Evolutionary conservation across 495 filamentous ascomycete genomes (phyloP), one percentile per base, ranked within the genome.

Genomic region (Tetracladium setigerum): DNA sequence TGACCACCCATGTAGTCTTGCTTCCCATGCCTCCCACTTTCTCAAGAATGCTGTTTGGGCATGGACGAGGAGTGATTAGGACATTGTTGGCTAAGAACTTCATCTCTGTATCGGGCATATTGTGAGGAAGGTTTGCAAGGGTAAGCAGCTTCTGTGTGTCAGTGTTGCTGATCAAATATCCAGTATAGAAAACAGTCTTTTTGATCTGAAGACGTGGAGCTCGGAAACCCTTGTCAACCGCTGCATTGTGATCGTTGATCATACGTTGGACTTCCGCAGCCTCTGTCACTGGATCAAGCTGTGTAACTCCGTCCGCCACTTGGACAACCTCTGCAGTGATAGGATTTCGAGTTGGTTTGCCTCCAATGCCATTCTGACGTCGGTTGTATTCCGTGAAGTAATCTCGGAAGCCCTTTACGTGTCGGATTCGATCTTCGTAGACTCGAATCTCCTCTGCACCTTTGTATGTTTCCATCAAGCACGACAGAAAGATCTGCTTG

Each of bases 161-260:
- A 24, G 74, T 59, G 37, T 76, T 68, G 18, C 76, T 72, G 59
- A 98, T 81, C 53, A 95, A 72, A 66, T 97, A 97, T 33, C 87
- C 90, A n/a, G 91, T 95, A 70, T 87, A 97, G 68, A 91, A 87
- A 40, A 95, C 81, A 11, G 81, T 85, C 50, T 87, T 87, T 62
- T 83, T 89, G 61, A 98, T 89, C 42, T 77, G 67, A 37, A 89
- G 59, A 55, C 71, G 73, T 17, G 40, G 27, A 49, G 53, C 49
- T 30, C 52, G 36, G 35, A 30, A 18, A 12, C 49, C 62, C 32
- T 60, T 54, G 34, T 66, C 59, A 38, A 83, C 58, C 14, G 68
- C 56, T 1, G 61, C 50, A 57, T 96, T 97, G 67, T 97, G 91
- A 12, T 73, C 70, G 60, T 95, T 91, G 66, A 97, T 83, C 71